Evolutionary conservation across 2,329 filamentous ascomycete genomes (phyloP), one percentile per base, ranked within the genome.

Genomic region (Claviceps purpurea): DNA sequence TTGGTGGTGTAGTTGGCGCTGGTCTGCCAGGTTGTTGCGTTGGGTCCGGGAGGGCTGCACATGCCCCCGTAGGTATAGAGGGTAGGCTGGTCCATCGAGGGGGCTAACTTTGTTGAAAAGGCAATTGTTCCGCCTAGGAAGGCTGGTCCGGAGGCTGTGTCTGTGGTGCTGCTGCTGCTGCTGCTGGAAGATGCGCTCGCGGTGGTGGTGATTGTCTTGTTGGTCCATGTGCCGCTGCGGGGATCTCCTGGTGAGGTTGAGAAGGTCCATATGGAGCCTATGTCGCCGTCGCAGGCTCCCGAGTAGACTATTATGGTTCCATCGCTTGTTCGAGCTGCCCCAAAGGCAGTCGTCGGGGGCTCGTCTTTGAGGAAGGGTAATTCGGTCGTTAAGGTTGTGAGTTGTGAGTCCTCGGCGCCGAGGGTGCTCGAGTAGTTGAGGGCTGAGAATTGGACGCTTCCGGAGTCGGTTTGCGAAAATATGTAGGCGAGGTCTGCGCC

Each of bases 21-120:
- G 2, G 77, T 76, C 55, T 87, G 79, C 84, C 88, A 89, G 18
- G 69, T 66, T 1, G 66, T 61, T 1, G 62, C 59, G 34, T 73
- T 61, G 18, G 70, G 66, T n/a, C 65, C 63, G 7, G 64, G 63
- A 2, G 58, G 58, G 2, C 85, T 84, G 61, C 91, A 97, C 89
- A 96, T 95, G 58, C 91, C 91, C 39, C 89, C 91, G 66, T 95
- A 96, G 6, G 84, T 71, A 63, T 89, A 95, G 20, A 85, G 68
- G 11, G 73, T 73, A 0, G 79, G 76, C 44, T 73, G 68, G 10
- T 76, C 75, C 54, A 76, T 70, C 30, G 69, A 64, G 0, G 76
- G 79, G 40, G 73, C 73, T 47, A 79, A 70, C 39, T 73, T 77
- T 37, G 74, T 75, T 20, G 87, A 84, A 64, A 89, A 95, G 24